These are phyloP conservation scores for Leccinellum rugosiceps DNA, from an alignment of 768 basidiomycete species.

Conservation along the genomic window DNA sequence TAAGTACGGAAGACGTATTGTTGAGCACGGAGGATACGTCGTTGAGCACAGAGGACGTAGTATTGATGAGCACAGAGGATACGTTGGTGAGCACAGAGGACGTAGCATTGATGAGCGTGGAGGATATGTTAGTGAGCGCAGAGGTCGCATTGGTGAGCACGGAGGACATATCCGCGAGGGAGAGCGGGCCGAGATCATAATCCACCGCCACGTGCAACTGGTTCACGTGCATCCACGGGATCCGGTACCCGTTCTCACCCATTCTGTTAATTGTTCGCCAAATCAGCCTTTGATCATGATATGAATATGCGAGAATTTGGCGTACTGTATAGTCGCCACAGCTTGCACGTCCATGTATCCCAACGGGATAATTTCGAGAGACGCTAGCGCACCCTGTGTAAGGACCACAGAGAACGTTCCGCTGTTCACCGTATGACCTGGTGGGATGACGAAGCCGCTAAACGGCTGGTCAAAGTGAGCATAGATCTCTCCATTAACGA, in stretches of 20 bases:
- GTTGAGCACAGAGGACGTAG: too few species aligned
- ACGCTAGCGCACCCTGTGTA: conserved; percentile 52
- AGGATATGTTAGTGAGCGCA: not conserved
- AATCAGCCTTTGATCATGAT: not conserved
- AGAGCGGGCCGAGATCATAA: conserved; percentile 33
- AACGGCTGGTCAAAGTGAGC: conserved; percentile 60
- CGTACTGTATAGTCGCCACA: conserved; percentile 41
- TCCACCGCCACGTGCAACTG: conserved; percentile 51
- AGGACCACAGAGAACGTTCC: conserved; percentile 57
- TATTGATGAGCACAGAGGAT: not conserved
- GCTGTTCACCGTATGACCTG: conserved; percentile 58
- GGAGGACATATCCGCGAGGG: conserved; percentile 18
- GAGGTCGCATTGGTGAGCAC: conserved; percentile 1
- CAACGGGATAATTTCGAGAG: conserved; percentile 56
- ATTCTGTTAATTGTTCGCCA: conserved; percentile 27
- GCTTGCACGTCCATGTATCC: conserved; percentile 52
- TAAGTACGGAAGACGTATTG: not conserved
- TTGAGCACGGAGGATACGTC: not conserved
- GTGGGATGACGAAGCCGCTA: conserved; percentile 51
- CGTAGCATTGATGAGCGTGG: not conserved
- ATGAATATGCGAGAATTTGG: not conserved
- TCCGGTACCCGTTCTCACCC: conserved; percentile 52
- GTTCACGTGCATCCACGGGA: conserved; percentile 63
- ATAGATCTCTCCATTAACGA: conserved; percentile 49
- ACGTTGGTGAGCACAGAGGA: not conserved